Evolutionary conservation across 495 filamentous ascomycete species (phyloP), one percentile per base, ranked within the genome.

Genomic region (Aspergillus kassunensis): DNA sequence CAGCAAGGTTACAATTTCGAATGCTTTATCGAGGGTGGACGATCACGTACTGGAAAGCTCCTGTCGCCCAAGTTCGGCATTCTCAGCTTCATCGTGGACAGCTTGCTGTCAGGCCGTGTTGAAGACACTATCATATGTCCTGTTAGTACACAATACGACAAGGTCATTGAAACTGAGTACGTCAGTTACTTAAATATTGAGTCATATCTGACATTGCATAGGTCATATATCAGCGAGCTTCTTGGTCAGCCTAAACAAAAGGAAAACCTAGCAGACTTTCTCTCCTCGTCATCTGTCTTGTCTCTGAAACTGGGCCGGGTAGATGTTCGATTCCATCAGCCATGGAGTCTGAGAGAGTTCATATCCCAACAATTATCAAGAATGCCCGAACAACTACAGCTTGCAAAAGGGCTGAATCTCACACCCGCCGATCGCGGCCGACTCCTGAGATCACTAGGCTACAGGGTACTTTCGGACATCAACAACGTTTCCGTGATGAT

Each of bases 141-240:
- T 3, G 93, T 98, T 24, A 92, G 88, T 65, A 96, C 90, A 2
- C 93, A 97, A 61, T 98, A 98, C 64, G 93, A 98, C 77, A 98
- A 97, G 59, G 93, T 98, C 42, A 89, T 98, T 41, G 93, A 98
- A 66, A 96, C 91, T 7, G 92, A 97, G 71, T 80, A 72, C 52
- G 74, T 37, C n/a, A n/a, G 12, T n/a, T 12, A 44, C 15, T 12
- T 23, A 21, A 20, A 21, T 18, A 4, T 13, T 10, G 27, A 9
- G 6, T 33, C 5, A 41, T 3, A 44, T 11, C 65, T 51, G 25
- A 51, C 21, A 29, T 12, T 44, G 5, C 51, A 6, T 25, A 76
- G 77, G 60, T 93, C 89, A 15, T 98, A 97, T 62, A 91, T 97
- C 44, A 90, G 83, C 45, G 93, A 97, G 66, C 82, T 98, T 4